These are phyloP conservation scores for Leptomonas seymouri DNA, from an alignment of 208 protist species.

Conservation along the genomic window DNA sequence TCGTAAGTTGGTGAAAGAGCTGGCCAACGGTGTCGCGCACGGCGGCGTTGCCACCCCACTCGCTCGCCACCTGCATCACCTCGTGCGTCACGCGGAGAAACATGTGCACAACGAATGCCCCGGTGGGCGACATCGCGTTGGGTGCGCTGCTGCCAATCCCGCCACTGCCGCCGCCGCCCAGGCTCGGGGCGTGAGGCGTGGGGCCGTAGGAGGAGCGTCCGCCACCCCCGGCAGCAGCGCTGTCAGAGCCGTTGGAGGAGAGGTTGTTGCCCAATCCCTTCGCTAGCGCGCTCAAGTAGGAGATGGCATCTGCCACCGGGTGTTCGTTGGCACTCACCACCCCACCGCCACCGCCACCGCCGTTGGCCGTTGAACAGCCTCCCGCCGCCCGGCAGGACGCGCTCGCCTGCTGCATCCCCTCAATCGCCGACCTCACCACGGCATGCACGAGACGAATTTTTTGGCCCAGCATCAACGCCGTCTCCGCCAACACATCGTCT, in stretches of 20 bases:
- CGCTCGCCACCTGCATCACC: constrained; percentile 40
- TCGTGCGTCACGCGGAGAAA: constrained; percentile 50
- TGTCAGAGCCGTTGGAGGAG: background rate
- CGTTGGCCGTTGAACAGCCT: background rate
- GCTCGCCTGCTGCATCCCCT: constrained; percentile 21
- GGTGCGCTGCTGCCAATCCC: background rate
- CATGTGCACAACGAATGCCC: constrained; percentile 27
- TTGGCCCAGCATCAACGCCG: constrained; percentile 26
- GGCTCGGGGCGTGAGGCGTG: constrained; percentile 7
- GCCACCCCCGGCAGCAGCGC: background rate
- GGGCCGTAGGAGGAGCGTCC: background rate
- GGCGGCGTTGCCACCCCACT: constrained; percentile 34
- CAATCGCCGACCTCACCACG: constrained; percentile 25
- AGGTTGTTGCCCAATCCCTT: constrained; percentile 39
- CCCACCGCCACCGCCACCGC: background rate
- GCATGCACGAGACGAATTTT: constrained; percentile 28
- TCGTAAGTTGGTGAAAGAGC: constrained; percentile 70
- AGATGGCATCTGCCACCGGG: constrained; percentile 52
- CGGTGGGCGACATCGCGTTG: constrained; percentile 2
- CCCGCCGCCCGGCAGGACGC: constrained; percentile 4
- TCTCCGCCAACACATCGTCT: constrained; percentile 18
- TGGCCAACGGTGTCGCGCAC: constrained; percentile 62
- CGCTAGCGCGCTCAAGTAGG: constrained; percentile 53
- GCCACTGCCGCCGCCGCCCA: constrained; percentile 1
- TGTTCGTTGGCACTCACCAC: constrained; percentile 16